Evolutionary conservation across 73 alveolate species (phyloP).

Genomic region (Paraurostyla sp.): DNA sequence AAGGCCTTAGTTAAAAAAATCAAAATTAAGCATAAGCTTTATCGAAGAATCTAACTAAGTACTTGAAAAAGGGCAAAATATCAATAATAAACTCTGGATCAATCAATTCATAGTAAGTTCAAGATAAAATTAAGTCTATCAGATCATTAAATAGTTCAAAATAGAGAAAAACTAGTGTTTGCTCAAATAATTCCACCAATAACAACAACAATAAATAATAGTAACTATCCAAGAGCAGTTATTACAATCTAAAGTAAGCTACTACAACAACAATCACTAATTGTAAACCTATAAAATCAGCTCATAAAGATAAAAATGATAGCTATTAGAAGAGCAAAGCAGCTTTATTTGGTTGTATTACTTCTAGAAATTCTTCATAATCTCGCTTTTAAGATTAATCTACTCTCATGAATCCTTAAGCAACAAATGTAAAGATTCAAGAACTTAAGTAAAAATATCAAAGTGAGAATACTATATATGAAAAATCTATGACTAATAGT

Average conservation of each 20-base stretch:
- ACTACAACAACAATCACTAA: no score
- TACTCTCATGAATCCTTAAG: neutral
- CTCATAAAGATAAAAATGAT: no score
- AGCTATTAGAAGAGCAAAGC: no score
- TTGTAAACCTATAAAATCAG: no score
- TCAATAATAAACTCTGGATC: neutral
- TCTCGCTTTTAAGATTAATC: neutral
- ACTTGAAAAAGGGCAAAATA: no score
- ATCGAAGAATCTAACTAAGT: no score
- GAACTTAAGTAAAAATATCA: conserved; percentile 5
- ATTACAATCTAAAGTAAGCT: neutral
- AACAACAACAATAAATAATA: neutral
- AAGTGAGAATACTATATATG: conserved; percentile 27
- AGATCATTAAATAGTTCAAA: neutral
- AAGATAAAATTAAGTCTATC: neutral
- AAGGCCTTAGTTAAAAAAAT: no score
- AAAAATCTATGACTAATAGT: neutral
- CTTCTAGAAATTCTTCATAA: conserved; percentile 1
- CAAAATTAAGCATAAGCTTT: no score
- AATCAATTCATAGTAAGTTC: neutral
- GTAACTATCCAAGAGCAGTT: neutral
- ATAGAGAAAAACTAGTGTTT: neutral
- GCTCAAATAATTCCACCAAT: neutral
- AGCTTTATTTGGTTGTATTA: no score
- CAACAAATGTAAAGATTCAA: neutral